These are phyloP conservation scores for Neocatenulostroma microsporum DNA, from an alignment of 2,329 filamentous ascomycete species.

Conservation along the genomic window DNA sequence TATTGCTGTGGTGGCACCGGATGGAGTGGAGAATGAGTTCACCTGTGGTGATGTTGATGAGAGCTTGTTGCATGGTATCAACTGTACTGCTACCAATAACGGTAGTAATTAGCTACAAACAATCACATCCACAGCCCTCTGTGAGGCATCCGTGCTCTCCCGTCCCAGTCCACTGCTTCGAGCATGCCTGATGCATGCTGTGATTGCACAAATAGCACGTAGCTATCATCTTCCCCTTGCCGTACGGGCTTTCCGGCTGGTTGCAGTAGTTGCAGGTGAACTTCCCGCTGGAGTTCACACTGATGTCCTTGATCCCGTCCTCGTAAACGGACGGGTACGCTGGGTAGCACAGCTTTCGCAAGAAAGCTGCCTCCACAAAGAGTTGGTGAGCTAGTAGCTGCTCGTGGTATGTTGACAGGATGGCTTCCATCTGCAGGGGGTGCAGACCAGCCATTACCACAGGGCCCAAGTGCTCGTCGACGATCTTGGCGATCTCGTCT, in stretches of 20 bases:
- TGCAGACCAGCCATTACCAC: slow-evolving; percentile 39
- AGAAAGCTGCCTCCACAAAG: slow-evolving; percentile 46
- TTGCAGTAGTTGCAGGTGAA: slow-evolving; percentile 39
- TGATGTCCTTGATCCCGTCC: slow-evolving; percentile 47
- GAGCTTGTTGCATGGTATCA: slow-evolving; percentile 23
- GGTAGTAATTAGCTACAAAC: slow-evolving; percentile 27
- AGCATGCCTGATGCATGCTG: slow-evolving; percentile 51
- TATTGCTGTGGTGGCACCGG: slow-evolving; percentile 21
- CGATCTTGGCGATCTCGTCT: slow-evolving; percentile 33
- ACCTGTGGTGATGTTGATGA: slow-evolving; percentile 27
- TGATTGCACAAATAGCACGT: slow-evolving; percentile 56
- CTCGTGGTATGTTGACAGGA: slow-evolving; percentile 51
- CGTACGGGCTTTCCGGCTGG: slow-evolving; percentile 35
- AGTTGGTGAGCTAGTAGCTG: slow-evolving; percentile 42
- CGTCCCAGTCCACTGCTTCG: slow-evolving; percentile 49
- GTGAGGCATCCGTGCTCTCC: slow-evolving; percentile 50
- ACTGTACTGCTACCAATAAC: slow-evolving; percentile 20
- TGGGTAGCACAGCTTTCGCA: slow-evolving; percentile 50
- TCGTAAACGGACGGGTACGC: slow-evolving; percentile 51
- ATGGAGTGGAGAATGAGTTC: slow-evolving; percentile 22
- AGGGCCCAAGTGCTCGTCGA: slow-evolving; percentile 34
- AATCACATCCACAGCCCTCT: slow-evolving; percentile 54
- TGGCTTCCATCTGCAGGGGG: slow-evolving; percentile 47
- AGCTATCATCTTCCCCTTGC: slow-evolving; percentile 17
- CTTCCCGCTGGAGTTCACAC: slow-evolving; percentile 47